These are phyloP conservation scores for Triadica sebifera DNA, from an alignment of 345 rosid species.

Conservation along the genomic window DNA sequence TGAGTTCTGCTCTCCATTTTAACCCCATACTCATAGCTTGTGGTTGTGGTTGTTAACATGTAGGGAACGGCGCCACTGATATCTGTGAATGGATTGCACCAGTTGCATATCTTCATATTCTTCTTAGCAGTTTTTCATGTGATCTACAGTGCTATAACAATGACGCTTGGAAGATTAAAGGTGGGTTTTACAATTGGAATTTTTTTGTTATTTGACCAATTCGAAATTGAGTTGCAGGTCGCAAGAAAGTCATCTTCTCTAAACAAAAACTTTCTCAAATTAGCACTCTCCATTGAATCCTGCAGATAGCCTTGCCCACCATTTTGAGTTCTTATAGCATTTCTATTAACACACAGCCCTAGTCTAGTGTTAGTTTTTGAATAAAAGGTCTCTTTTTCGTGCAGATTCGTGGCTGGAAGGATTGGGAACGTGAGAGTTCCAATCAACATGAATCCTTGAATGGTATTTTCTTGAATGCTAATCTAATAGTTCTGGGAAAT, in stretches of 20 bases:
- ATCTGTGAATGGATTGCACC: constrained; percentile 77
- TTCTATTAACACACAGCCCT: no score
- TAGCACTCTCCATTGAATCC: no score
- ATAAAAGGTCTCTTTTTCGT: background rate
- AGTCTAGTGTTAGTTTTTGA: no score
- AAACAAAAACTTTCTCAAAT: no score
- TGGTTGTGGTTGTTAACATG: constrained; percentile 15
- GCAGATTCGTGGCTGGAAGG: constrained; percentile 92
- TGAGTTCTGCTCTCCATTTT: no score
- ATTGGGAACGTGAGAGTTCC: constrained; percentile 59
- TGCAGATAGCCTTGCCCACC: background rate
- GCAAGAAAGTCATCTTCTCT: no score
- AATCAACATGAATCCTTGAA: constrained; percentile 40
- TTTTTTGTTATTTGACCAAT: no score
- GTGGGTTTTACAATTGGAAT: constrained; percentile 26
- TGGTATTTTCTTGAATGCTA: constrained; percentile 25
- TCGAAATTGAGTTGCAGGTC: no score
- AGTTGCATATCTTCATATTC: constrained; percentile 87
- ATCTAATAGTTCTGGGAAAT: no score
- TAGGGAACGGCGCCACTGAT: constrained; percentile 74
- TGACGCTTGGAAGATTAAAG: constrained; percentile 91
- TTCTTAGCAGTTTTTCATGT: constrained; percentile 95
- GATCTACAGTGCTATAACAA: constrained; percentile 62
- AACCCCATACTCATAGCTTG: background rate
- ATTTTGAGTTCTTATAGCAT: no score